Conservation (phyloP, 805 yeast species). For the Candida golubevii region DNA sequence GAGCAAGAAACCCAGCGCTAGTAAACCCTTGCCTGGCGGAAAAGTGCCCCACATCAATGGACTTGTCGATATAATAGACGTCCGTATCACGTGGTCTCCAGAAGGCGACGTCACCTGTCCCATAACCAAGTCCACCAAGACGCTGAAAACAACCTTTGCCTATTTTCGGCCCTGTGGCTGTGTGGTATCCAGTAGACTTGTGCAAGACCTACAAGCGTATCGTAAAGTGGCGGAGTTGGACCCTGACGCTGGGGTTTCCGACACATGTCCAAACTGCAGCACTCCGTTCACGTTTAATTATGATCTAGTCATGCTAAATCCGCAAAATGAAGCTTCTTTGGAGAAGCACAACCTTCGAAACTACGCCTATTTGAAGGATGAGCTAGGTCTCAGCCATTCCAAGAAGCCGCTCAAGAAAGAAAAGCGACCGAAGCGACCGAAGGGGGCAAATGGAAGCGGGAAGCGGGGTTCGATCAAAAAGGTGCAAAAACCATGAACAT, state of each 20-base stretch:
- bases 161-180: slow-evolving; percentile 40
- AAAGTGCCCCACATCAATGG: slow-evolving; percentile 9
- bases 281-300: slow-evolving; percentile 17
- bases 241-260: slow-evolving; percentile 9
- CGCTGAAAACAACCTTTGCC: slow-evolving; percentile 18
- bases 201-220: slow-evolving; percentile 18
- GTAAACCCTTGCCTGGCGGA: no score
- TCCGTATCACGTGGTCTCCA: slow-evolving; percentile 10
- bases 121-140: slow-evolving; percentile 20
- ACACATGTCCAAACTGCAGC: slow-evolving; percentile 32
- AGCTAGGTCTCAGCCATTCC: slow-evolving; percentile 22
- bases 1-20: slow-evolving; percentile 21
- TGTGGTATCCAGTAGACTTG: slow-evolving; percentile 25
- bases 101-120: slow-evolving; percentile 28
- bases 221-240: slow-evolving; percentile 5
- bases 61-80: slow-evolving; percentile 13
- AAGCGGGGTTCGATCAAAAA: background rate
- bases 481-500: background rate
- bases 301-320: slow-evolving; percentile 34
- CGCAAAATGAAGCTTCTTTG: slow-evolving; percentile 12
- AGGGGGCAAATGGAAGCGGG: background rate
- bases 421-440: no score
- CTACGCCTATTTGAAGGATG: slow-evolving; percentile 9
- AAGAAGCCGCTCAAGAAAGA: slow-evolving; percentile 14
- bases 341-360: slow-evolving; percentile 14